These are phyloP conservation scores for Penicillium brasilianum DNA, from an alignment of 2,329 filamentous ascomycete species.

Conservation along the genomic window DNA sequence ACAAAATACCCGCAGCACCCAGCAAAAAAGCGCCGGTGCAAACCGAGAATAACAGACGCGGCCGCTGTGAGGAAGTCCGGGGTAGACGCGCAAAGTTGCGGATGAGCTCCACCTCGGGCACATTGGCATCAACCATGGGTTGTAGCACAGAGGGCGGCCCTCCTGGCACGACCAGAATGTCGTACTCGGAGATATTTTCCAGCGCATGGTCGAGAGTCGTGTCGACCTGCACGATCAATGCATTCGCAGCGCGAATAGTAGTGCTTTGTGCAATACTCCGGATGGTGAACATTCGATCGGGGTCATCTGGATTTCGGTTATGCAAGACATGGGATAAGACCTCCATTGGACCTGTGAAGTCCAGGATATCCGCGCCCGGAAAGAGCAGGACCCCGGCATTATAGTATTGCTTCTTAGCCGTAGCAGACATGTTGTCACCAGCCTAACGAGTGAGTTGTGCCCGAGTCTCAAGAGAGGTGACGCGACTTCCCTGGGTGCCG, in stretches of 20 bases:
- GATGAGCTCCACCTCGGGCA: slow-evolving; percentile 30
- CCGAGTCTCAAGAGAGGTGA: background rate
- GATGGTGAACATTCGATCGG: slow-evolving; percentile 39
- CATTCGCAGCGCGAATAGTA: slow-evolving; percentile 30
- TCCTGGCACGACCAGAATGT: slow-evolving; percentile 49
- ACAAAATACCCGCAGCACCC: slow-evolving; percentile 44
- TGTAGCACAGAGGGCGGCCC: slow-evolving; percentile 35
- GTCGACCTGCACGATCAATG: slow-evolving; percentile 40
- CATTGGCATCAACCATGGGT: slow-evolving; percentile 27
- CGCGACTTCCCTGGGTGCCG: background rate
- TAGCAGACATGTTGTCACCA: slow-evolving; percentile 16
- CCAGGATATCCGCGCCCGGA: slow-evolving; percentile 46
- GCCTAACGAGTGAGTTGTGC: background rate
- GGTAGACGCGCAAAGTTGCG: slow-evolving; percentile 29
- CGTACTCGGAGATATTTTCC: slow-evolving; percentile 37
- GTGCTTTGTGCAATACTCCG: slow-evolving; percentile 41
- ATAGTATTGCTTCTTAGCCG: slow-evolving; percentile 30
- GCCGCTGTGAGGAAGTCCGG: slow-evolving; percentile 27
- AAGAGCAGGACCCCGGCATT: slow-evolving; percentile 48
- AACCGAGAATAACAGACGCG: slow-evolving; percentile 45
- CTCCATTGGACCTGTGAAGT: slow-evolving; percentile 49
- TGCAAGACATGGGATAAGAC: slow-evolving; percentile 40
- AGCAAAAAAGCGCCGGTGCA: slow-evolving; percentile 48
- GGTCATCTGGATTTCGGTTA: slow-evolving; percentile 32
- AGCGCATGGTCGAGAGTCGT: slow-evolving; percentile 37